Conservation (phyloP, 495 filamentous ascomycete genomes). For the Pyrenula aspistea region DNA sequence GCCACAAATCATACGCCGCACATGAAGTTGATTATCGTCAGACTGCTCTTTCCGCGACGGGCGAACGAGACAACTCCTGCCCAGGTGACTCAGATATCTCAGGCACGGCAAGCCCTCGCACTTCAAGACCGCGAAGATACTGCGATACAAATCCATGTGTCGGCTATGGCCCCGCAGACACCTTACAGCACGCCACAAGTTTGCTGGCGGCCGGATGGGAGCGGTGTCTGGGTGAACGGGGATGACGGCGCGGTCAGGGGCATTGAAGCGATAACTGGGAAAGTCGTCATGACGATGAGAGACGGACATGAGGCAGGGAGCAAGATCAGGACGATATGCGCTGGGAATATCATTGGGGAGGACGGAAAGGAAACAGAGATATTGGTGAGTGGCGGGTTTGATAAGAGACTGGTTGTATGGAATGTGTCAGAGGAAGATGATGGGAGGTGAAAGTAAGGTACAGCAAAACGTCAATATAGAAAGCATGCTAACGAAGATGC, state of each 20-base stretch:
- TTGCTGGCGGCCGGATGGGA: conserved; percentile 52
- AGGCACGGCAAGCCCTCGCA: conserved; percentile 32
- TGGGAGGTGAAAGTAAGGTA: too few relatives aligned
- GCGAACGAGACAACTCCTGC: conserved; percentile 1
- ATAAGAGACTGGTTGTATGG: conserved; percentile 53
- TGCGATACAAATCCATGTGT: conserved; percentile 45
- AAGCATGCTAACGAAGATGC: too few relatives aligned
- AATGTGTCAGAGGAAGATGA: too few relatives aligned
- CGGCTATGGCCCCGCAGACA: conserved; percentile 54
- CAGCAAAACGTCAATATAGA: too few relatives aligned
- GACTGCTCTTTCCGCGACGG: conserved; percentile 36
- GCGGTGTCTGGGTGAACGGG: conserved; percentile 56
- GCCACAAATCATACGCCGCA: conserved; percentile 50
- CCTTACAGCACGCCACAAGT: conserved; percentile 54
- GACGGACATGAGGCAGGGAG: conserved; percentile 44
- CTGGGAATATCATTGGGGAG: conserved; percentile 24
- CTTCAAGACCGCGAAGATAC: conserved; percentile 46
- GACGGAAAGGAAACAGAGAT: conserved; percentile 33
- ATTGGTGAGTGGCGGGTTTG: conserved; percentile 59
- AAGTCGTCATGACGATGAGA: conserved; percentile 35
- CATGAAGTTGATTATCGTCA: conserved; percentile 55
- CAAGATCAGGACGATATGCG: conserved; percentile 57
- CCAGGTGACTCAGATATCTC: conserved; percentile 30
- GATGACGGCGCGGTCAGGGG: conserved; percentile 58
- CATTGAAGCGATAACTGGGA: conserved; percentile 49